Evolutionary conservation across 2,329 filamentous ascomycete genomes (phyloP), one percentile per base, ranked within the genome.

Genomic region (Thelonectria blattea): DNA sequence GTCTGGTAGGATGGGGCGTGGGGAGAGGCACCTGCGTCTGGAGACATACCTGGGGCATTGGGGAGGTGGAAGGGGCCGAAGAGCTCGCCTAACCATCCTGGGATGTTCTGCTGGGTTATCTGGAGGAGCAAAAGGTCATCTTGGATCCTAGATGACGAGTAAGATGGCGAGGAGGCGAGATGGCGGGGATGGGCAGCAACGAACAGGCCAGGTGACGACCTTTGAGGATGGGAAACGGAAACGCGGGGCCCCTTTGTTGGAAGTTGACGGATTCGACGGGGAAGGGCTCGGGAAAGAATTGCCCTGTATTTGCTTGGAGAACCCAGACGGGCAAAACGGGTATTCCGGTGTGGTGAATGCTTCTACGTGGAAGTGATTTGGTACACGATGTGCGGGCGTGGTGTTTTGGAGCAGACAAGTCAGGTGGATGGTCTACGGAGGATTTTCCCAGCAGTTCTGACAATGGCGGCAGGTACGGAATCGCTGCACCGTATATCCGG

Each of bases 1-100:
- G 42, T 41, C 48, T 60, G 48, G 52, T 56, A 60, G 58, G 58
- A 60, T 56, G 58, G 52, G 48, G 48, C 32, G 42, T 41, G 20
- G 48, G 47, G 32, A 37, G 17, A 52, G 41, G 41, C 58, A 43
- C 43, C 48, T 60, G 47, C 37, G 48, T 45, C 54, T 51, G 41
- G 46, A 46, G 53, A 30, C 15, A 34, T 34, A 37, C 42, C 30
- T 37, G 52, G 42, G 50, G 52, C 45, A 45, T 45, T 39, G 42
- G 46, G 27, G 50, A 58, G 30, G 34, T 32, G 20, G 47, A 41
- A 52, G 47, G 22, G 22, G 27, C 27, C 32, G 56, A 56, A 20
- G 39, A 30, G 27, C 27, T 30, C 27, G 27, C 5, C 58, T 56
- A 41, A n/a, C 52, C 42, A 55, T 48, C 45, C 43, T 41, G 34